Base-by-base conservation (phyloP, 768 basidiomycete genomes). In the Boletus sp. region DNA sequence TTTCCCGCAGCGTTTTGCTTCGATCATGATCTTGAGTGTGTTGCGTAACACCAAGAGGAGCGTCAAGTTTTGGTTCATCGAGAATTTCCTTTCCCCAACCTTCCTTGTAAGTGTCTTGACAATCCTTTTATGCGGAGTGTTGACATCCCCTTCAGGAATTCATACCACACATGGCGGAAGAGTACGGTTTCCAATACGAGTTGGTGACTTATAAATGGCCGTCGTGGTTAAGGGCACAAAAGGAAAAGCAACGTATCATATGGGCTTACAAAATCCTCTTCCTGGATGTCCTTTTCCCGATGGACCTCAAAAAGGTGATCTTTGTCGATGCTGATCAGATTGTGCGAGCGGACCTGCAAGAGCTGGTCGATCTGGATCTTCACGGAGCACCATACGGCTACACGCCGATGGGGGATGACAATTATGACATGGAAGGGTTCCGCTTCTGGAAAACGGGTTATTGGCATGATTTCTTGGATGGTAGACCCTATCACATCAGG, bases 181-280 rank as follows among this genome's bases (percentile, higher is more conserved):
- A 89, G 60, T 98, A 98, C 66, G 83, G 84, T 40, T 99, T 98
- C 81, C 84, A 95, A 69, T 99, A 97, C 67, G 96, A 98, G 68
- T 81, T 99, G 14, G 91, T 99, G 54, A 99, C 97, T 0, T 99
- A 98, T 78, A 97, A 97, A 68, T 99, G 96, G 96, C 97, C 97
- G 0, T 91, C 90, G 1, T 99, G 96, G 96, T 80, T 99, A 5
- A 89, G 94, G n/a, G 84, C 84, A 14, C 97, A 98, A 69, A 94
- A 88, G 56, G 97, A 99, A 76, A 99, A 99, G 72, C 97, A 99
- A 72, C 83, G 97, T 10, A 89, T 96, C 54, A 99, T 99, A 63
- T 98, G 97, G 97, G 96, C 92, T 1, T 99, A 98, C 80, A 98
- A 99, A 76, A 99, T 99, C 60, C 86, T 99, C 42, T 99, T 99